Evolutionary conservation across 495 filamentous ascomycete species (phyloP), one percentile per base, ranked within the genome.

Genomic region (Tuber microsphaerosporum): DNA sequence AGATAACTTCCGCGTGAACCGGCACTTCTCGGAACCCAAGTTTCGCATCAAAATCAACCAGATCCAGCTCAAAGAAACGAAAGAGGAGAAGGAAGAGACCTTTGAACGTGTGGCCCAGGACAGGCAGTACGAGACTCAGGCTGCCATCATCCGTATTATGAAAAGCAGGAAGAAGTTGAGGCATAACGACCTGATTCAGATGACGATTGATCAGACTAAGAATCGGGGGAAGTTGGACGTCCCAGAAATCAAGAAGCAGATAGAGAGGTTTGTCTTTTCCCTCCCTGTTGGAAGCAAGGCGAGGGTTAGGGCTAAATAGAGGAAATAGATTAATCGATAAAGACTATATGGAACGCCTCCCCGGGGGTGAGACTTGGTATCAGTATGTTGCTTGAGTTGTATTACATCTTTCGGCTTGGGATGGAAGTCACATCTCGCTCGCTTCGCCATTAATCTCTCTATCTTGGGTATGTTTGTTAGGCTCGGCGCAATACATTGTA

Each of bases 31-130:
- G 26, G 91, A 97, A 78, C 87, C 88, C 42, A 97, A 97, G 84
- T 92, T 91, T 84, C 91, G 93, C 74, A 90, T 99, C 84, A 98
- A 99, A 86, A 97, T 98, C 86, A 99, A 98, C 85, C 93, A 96
- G 84, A 93, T 99, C 75, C 96, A 99, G 84, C 88, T 97, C 70
- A 94, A 94, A 83, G 96, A 98, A 85, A 98, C 96, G 12, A 89
- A 88, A 75, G 86, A 91, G 80, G 95, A 99, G 86, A 97, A 97
- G 83, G 91, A 93, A 83, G 92, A 91, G 79, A 98, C 94, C 2
- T 93, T 97, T 83, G 91, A 97, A 84, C 87, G 92, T 6, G 93
- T 98, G 0, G 91, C 91, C 2, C 91, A 91, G 43, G 96, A 99
- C 81, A 87, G 95, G 39, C 92, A 97, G 81, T 97, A 93, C 78